phyloP scores from a whole-genome alignment of 352 stramenopile genomes.

The Phytophthora palmivora region DNA sequence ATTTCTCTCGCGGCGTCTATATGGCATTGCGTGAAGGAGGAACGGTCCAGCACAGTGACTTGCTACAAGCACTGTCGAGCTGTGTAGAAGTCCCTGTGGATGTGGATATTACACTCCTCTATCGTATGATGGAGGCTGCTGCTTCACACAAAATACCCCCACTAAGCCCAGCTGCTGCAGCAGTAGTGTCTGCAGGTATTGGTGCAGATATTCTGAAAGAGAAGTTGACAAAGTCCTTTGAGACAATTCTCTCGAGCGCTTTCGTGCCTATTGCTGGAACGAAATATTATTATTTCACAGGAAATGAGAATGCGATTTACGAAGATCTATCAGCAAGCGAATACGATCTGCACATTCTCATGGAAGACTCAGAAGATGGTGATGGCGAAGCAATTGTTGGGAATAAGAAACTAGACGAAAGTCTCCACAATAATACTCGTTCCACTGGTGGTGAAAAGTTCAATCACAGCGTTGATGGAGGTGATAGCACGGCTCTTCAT shows the following conservation, averaged over 20 bases:
- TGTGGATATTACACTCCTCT: slow-evolving; percentile 88
- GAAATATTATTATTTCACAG: slow-evolving; percentile 88
- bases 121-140: slow-evolving; percentile 78
- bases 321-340: slow-evolving; percentile 68
- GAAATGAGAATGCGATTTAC: slow-evolving; percentile 60
- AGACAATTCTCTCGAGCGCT: slow-evolving; percentile 62
- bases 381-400: slow-evolving; percentile 29
- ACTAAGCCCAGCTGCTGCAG: slow-evolving; percentile 40
- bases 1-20: slow-evolving; percentile 90
- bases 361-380: slow-evolving; percentile 64
- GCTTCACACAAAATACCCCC: slow-evolving; percentile 34
- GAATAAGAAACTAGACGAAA: slow-evolving; percentile 19
- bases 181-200: slow-evolving; percentile 52
- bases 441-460: no score
- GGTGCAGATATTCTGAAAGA: slow-evolving; percentile 60
- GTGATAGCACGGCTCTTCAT: background rate
- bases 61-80: slow-evolving; percentile 87
- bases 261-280: slow-evolving; percentile 76
- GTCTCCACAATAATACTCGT: background rate
- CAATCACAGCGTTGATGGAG: slow-evolving; percentile 17
- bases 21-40: slow-evolving; percentile 77
- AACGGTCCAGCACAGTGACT: slow-evolving; percentile 82
- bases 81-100: slow-evolving; percentile 87
- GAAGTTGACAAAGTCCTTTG: slow-evolving; percentile 75
- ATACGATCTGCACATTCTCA: slow-evolving; percentile 67